Evolutionary conservation across 1,139 yeast species (phyloP).

Genomic region (Nakaseomyces nivariensis): DNA sequence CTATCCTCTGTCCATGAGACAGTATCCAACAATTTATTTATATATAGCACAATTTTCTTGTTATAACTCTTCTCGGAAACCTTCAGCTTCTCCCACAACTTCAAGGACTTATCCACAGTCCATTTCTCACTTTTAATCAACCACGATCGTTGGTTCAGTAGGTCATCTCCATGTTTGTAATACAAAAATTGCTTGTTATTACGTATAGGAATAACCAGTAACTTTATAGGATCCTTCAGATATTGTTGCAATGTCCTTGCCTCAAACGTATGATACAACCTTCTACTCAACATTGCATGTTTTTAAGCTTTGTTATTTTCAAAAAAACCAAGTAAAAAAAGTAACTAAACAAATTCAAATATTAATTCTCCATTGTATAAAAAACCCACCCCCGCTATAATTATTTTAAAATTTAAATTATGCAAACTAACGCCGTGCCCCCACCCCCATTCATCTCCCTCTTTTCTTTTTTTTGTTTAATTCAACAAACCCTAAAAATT

Average conservation of each 20-base stretch:
- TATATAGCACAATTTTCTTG: conserved; percentile 34
- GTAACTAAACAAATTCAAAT: too few species aligned
- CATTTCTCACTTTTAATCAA: conserved; percentile 31
- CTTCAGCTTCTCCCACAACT: conserved; percentile 38
- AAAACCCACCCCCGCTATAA: too few species aligned
- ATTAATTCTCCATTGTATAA: too few species aligned
- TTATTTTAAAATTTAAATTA: too few species aligned
- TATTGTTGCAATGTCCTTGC: conserved; percentile 11
- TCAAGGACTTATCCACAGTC: conserved; percentile 38
- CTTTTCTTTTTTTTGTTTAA: too few species aligned
- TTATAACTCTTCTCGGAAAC: conserved; percentile 36
- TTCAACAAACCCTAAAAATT: too few species aligned
- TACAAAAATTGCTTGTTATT: conserved; percentile 45
- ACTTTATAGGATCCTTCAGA: conserved; percentile 34
- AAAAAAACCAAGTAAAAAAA: too few species aligned
- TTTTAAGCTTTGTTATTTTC: neutral
- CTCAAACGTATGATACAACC: neutral
- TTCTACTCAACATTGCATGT: neutral
- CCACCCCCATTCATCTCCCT: too few species aligned
- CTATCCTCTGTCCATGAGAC: conserved; percentile 47
- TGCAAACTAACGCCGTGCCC: too few species aligned
- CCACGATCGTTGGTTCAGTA: conserved; percentile 27
- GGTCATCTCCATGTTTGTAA: conserved; percentile 43
- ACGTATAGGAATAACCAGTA: conserved; percentile 54
- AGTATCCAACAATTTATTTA: conserved; percentile 34